Base-by-base conservation (phyloP, 2,329 filamentous ascomycete species). In the Fusarium sp. region DNA sequence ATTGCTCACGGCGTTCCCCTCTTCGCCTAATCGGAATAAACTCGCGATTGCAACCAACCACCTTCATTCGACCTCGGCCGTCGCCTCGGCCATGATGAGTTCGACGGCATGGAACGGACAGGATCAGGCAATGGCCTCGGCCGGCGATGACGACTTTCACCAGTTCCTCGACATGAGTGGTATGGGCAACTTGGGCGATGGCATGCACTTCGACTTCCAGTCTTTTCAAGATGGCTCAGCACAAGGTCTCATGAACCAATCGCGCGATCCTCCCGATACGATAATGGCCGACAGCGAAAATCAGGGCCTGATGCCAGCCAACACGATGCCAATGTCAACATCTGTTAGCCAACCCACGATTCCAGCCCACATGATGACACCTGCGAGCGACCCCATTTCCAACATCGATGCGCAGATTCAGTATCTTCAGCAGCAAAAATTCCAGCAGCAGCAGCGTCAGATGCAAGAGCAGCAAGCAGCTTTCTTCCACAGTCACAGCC, bases 351-450 rank as follows among this genome's bases (percentile, higher is more conserved):
- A 84, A 52, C 67, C 81, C 38, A 70, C 79, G 3, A 80, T 86
- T 19, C 73, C 82, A 26, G 77, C 80, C 12, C 77, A 79, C 54
- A 76, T 79, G 68, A 82, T 80, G 56, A 76, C 74, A 41, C 76
- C 72, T 11, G 77, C 83, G 24, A 78, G 74, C 65, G 84, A 87
- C 60, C 77, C 83, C 58, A 83, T 88, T 50, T 81, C 81, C 32
- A 83, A 85, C 51, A 81, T 89, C 64, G 86, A 90, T 71, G 85
- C 86, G 31, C 87, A 89, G 72, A 89, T 89, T 55, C 85, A 87
- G 55, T 88, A 85, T 65, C 77, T 89, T 25, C 86, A 88, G 71
- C 84, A 88, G 66, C 86, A 89, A 74, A 85, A 84, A 70, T 75
- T 86, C 45, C 82, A 88, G 28, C 83, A 87, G 64, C 85, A 88